Evolutionary conservation across 2,329 filamentous ascomycete genomes (phyloP).

Genomic region (Lasiodiplodia sp.): DNA sequence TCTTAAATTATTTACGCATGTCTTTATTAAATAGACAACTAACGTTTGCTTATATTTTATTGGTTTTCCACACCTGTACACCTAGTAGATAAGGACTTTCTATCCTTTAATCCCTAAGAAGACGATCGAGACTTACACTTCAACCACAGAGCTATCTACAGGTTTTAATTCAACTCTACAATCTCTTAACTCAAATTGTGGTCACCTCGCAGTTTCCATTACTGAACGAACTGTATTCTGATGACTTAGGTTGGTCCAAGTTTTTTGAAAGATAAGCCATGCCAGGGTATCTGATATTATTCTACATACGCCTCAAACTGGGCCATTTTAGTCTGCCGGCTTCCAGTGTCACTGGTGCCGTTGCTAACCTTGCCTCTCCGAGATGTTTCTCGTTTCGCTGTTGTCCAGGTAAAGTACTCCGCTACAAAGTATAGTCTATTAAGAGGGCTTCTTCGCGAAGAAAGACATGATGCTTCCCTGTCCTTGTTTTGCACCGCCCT

Average conservation of each 20-base stretch:
- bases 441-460: constrained; percentile 72
- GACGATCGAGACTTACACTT: too few relatives aligned
- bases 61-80: too few relatives aligned
- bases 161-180: too few relatives aligned
- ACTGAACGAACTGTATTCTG: too few relatives aligned
- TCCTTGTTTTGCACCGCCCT: constrained; percentile 51
- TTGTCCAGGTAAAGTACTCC: neutral
- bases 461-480: constrained; percentile 93
- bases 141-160: too few relatives aligned
- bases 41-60: too few relatives aligned
- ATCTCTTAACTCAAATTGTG: too few relatives aligned
- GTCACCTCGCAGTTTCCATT: too few relatives aligned
- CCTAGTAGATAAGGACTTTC: too few relatives aligned
- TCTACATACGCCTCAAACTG: neutral
- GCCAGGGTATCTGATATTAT: constrained; percentile 10
- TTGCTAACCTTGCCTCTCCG: neutral
- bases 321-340: neutral
- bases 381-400: neutral
- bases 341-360: neutral
- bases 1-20: too few relatives aligned
- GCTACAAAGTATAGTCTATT: neutral
- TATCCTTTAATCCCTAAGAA: too few relatives aligned
- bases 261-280: neutral
- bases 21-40: too few relatives aligned
- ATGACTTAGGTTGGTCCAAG: neutral